Percentiles rank a stretch among this genome's conserved stretches.
These are phyloP conservation scores for California macrophylla DNA, from an alignment of 441 rosid species.

Conservation along the genomic window DNA sequence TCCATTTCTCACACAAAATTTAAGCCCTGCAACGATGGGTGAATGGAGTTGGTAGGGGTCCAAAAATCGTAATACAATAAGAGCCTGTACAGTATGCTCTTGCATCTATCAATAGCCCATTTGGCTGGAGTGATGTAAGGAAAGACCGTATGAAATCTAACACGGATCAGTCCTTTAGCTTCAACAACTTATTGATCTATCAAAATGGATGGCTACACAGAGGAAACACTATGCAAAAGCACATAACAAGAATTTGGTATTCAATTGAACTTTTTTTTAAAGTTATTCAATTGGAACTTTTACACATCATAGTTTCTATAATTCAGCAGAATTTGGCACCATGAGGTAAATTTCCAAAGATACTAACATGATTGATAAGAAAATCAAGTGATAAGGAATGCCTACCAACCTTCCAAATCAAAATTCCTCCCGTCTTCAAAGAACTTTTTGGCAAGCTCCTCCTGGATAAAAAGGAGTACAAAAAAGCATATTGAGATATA, in stretches of 20 bases:
- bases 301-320: not conserved
- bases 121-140: not conserved
- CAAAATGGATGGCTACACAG: too few relatives aligned
- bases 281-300: too few relatives aligned
- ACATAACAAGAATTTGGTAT: too few relatives aligned
- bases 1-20: conserved; percentile 57
- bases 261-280: too few relatives aligned
- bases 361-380: conserved; percentile 3
- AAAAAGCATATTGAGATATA: not conserved
- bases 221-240: too few relatives aligned
- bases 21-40: conserved; percentile 43
- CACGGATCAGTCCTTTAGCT: not conserved
- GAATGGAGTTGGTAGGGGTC: not conserved
- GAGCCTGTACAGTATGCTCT: not conserved
- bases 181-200: not conserved
- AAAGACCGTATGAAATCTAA: not conserved
- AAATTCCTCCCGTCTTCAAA: conserved; percentile 71
- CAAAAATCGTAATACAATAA: not conserved
- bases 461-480: conserved; percentile 30
- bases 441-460: conserved; percentile 55
- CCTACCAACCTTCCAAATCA: conserved; percentile 65
- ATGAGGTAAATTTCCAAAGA: conserved; percentile 1
- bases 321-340: conserved; percentile 2
- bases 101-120: not conserved
- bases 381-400: conserved; percentile 7